A percentile compares a stretch with the other conserved stretches of the same genome.
phyloP scores from a whole-genome alignment of 2,329 filamentous ascomycete genomes.

The Xylariaceae sp. region DNA sequence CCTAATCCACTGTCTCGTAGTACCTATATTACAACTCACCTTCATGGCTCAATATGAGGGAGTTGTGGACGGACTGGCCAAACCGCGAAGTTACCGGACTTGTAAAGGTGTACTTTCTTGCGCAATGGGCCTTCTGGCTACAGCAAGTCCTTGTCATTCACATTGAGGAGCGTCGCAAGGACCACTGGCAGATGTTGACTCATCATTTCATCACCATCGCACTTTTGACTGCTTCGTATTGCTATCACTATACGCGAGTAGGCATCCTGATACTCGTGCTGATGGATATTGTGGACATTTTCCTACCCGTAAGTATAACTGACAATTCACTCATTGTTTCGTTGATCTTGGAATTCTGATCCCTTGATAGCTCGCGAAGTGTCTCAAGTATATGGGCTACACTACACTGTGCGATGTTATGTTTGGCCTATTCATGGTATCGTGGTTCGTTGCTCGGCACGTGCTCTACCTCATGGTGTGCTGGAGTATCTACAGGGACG shows the following conservation, averaged over 20 bases:
- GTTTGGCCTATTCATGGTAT: conserved; percentile 82
- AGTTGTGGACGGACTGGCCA: conserved; percentile 85
- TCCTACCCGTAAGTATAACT: conserved; percentile 69
- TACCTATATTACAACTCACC: conserved; percentile 76
- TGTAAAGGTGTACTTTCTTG: conserved; percentile 86
- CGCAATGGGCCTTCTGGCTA: conserved; percentile 88
- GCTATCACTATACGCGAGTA: conserved; percentile 82
- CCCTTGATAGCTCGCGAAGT: conserved; percentile 71
- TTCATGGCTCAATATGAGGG: conserved; percentile 73
- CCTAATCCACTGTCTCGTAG: conserved; percentile 42
- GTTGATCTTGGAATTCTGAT: not conserved
- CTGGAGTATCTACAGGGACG: conserved; percentile 75
- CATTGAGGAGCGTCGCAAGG: conserved; percentile 91
- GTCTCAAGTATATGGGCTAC: conserved; percentile 84
- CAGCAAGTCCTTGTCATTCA: conserved; percentile 94
- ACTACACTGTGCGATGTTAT: conserved; percentile 73
- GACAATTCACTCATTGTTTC: not conserved
- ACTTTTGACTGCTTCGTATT: conserved; percentile 79
- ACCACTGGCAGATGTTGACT: conserved; percentile 92
- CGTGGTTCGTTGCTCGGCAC: conserved; percentile 83
- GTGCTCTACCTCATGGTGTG: conserved; percentile 74
- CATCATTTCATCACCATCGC: conserved; percentile 89
- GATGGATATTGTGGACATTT: conserved; percentile 90
- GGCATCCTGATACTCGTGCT: conserved; percentile 85
- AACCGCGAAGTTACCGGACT: conserved; percentile 69